Evolutionary conservation across 306 rosid species (phyloP).

Genomic region (Glycine tomentella): DNA sequence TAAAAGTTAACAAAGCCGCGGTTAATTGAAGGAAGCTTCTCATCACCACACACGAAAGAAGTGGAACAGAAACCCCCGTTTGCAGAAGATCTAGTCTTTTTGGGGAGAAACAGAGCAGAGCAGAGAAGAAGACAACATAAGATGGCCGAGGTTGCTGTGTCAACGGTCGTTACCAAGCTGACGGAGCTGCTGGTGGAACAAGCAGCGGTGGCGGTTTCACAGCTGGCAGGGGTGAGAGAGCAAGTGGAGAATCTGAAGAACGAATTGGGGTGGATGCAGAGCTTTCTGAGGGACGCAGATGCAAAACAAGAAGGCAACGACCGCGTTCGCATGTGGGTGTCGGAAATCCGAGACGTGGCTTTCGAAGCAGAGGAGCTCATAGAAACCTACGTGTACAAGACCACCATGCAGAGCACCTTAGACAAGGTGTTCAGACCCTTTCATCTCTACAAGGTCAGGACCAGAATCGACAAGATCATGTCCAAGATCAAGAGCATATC

Average conservation of each 20-base stretch:
- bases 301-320: slow-evolving; percentile 50
- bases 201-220: slow-evolving; percentile 32
- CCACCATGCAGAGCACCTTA: slow-evolving; percentile 16
- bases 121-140: neutral
- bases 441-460: slow-evolving; percentile 20
- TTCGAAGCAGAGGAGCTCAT: slow-evolving; percentile 50
- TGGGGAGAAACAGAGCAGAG: neutral
- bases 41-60: slow-evolving; percentile 15
- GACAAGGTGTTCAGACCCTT: slow-evolving; percentile 29
- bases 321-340: slow-evolving; percentile 50
- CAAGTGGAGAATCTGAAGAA: slow-evolving; percentile 46
- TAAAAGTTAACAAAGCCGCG: neutral
- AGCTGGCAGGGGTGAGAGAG: slow-evolving; percentile 29
- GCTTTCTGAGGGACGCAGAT: slow-evolving; percentile 57
- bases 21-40: slow-evolving; percentile 26
- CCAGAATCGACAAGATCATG: slow-evolving; percentile 36
- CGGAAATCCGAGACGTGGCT: slow-evolving; percentile 55
- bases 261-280: slow-evolving; percentile 55
- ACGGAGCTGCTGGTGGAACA: slow-evolving; percentile 43
- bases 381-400: slow-evolving; percentile 48
- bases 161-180: slow-evolving; percentile 48
- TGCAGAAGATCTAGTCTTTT: neutral
- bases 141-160: slow-evolving; percentile 57
- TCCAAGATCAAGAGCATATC: slow-evolving; percentile 45
- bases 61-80: neutral